These are phyloP conservation scores for Comarum palustre DNA, from an alignment of 306 rosid genomes.

Conservation along the genomic window DNA sequence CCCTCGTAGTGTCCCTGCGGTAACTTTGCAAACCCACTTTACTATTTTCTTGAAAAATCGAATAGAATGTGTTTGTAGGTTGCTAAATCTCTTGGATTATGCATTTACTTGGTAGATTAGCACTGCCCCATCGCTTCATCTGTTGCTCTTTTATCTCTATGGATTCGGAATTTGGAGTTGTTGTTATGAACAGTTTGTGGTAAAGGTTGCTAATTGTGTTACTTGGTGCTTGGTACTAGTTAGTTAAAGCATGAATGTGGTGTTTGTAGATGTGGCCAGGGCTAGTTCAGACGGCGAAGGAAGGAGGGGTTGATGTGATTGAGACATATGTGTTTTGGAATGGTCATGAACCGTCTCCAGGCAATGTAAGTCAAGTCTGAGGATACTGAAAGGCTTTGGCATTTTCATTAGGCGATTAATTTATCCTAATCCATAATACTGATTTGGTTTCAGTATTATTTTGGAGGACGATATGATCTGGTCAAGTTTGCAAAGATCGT, in stretches of 20 bases:
- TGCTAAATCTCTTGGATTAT: not conserved
- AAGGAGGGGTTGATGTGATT: conserved; percentile 79
- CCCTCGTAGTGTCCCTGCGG: conserved; percentile 92
- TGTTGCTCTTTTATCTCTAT: not conserved
- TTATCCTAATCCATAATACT: not conserved
- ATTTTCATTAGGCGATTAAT: not conserved
- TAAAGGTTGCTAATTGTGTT: not conserved
- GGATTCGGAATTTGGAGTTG: not conserved
- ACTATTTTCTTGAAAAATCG: not conserved
- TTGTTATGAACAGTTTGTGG: not conserved
- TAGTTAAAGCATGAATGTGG: conserved; percentile 10
- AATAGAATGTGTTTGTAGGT: not conserved
- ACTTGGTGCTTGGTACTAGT: not conserved
- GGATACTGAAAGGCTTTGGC: not conserved
- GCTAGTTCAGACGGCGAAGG: conserved; percentile 75
- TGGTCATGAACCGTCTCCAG: conserved; percentile 88
- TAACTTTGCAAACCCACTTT: conserved; percentile 16
- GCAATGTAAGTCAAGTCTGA: conserved; percentile 54
- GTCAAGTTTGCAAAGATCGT: conserved; percentile 53
- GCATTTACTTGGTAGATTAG: not conserved
- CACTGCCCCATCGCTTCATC: not conserved
- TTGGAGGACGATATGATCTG: conserved; percentile 53
- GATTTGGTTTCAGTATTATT: conserved; percentile 40
- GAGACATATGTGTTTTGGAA: conserved; percentile 97
- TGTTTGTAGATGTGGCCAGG: conserved; percentile 84